A percentile compares a stretch with the other conserved stretches of the same genome.
phyloP scores from a whole-genome alignment of 768 basidiomycete genomes.

The Hericium alpestre region DNA sequence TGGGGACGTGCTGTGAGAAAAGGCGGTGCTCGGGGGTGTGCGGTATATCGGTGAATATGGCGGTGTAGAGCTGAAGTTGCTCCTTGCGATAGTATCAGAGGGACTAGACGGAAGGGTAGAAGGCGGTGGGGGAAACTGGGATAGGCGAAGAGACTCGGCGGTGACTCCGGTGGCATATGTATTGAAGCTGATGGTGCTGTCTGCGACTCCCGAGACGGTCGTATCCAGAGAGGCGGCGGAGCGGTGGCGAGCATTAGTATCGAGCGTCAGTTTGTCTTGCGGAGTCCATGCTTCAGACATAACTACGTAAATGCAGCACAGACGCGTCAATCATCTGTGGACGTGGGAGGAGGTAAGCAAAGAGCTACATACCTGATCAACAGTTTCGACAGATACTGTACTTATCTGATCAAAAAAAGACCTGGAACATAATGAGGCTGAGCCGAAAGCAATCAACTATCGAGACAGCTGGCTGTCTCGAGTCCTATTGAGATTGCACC shows the following conservation, averaged over 20 bases:
- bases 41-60: background rate
- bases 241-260: slow-evolving; percentile 18
- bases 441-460: background rate
- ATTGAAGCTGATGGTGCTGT: slow-evolving; percentile 41
- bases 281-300: slow-evolving; percentile 4
- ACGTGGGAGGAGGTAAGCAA: background rate
- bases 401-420: background rate
- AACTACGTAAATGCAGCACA: background rate
- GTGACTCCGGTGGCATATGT: slow-evolving; percentile 19
- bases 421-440: background rate
- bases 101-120: slow-evolving; percentile 21
- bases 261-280: background rate
- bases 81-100: slow-evolving; percentile 12
- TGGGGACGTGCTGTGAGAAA: background rate
- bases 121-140: slow-evolving; percentile 46
- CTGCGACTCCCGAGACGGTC: slow-evolving; percentile 45
- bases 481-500: background rate
- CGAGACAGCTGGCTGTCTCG: background rate
- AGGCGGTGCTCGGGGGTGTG: background rate
- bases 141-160: slow-evolving; percentile 28
- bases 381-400: background rate
- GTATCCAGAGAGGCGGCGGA: slow-evolving; percentile 36
- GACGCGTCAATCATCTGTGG: too few species aligned
- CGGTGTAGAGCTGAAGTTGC: slow-evolving; percentile 4
- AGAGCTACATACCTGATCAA: background rate